Conservation (phyloP, 306 rosid genomes). For the Glycine latifolia region DNA sequence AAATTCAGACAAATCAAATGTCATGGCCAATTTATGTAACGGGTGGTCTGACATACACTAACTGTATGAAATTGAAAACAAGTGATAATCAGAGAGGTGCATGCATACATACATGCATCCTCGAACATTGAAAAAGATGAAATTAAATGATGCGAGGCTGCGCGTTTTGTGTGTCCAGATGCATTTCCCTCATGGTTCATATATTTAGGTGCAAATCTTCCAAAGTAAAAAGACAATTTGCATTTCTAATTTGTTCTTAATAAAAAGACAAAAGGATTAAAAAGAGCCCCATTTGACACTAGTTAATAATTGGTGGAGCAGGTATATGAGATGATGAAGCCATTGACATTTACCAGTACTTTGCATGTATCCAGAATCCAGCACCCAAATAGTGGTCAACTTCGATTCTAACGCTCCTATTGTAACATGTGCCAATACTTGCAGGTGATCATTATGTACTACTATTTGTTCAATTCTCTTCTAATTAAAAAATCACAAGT, state of each 20-base stretch:
- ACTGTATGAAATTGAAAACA: neutral
- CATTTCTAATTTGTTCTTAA: neutral
- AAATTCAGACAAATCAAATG: neutral
- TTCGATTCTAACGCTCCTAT: neutral
- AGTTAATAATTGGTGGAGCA: no score
- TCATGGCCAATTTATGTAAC: neutral
- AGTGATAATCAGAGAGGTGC: no score
- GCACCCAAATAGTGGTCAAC: no score
- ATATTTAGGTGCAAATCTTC: neutral
- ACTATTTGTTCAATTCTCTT: no score
- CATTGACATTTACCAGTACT: no score
- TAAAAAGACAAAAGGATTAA: neutral
- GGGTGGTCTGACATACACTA: neutral
- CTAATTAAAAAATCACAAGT: neutral
- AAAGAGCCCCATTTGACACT: neutral
- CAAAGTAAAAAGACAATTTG: neutral
- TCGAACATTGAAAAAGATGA: slow-evolving; percentile 13
- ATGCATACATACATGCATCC: neutral
- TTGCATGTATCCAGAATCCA: neutral
- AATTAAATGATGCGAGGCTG: slow-evolving; percentile 1
- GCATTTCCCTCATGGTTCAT: slow-evolving; percentile 15
- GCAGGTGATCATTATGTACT: no score
- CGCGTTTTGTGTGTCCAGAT: slow-evolving; percentile 21
- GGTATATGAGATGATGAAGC: no score
- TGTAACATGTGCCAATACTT: neutral